Evolutionary conservation across 345 rosid genomes (phyloP), one percentile per base, ranked within the genome.

Genomic region (Raphanus raphanistrum): DNA sequence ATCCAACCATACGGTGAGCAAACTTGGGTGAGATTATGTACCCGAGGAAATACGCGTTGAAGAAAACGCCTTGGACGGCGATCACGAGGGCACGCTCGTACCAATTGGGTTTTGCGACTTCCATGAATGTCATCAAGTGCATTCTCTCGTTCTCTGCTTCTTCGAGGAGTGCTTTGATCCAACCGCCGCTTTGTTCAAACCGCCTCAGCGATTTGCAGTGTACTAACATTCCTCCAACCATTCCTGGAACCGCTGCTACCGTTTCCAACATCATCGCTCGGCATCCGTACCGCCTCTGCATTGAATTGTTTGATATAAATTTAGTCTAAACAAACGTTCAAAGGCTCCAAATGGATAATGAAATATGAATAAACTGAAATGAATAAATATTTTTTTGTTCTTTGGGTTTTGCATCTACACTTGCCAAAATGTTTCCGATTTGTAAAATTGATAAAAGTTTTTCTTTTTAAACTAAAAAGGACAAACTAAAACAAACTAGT

Each of bases 121-220:
- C 95, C 91, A 92, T 92, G 87, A 92, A 92, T 8, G 95, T 92
- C 97, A 92, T 92, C 3, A 90, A 82, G 54, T 92, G 97, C 97
- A 92, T 92, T 6, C 97, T 86, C 71, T 90, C 95, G 59, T 91
- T 88, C 90, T 91, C 97, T 0, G 97, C 92, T 75, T 91, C 97
- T 72, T 89, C 97, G 3, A 91, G 83, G 13, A 91, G 70, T 21
- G 91, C 87, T 70, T 85, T 88, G 81, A 89, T 91, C 94, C 94
- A 91, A 2, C 94, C 97, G 0, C 97, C 97, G 12, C 92, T 89
- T 64, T 88, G 91, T 83, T 91, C 91, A 61, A 91, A 89, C 10
- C 86, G 76, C 68, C 94, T 68, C 5, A 89, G 77, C 1, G 92
- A 91, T 61, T 89, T 88, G 87, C 85, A 87, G 73, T 89, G 97